Evolutionary conservation across 352 stramenopile genomes (phyloP).

Genomic region (Globisporangium paroecandrum): DNA sequence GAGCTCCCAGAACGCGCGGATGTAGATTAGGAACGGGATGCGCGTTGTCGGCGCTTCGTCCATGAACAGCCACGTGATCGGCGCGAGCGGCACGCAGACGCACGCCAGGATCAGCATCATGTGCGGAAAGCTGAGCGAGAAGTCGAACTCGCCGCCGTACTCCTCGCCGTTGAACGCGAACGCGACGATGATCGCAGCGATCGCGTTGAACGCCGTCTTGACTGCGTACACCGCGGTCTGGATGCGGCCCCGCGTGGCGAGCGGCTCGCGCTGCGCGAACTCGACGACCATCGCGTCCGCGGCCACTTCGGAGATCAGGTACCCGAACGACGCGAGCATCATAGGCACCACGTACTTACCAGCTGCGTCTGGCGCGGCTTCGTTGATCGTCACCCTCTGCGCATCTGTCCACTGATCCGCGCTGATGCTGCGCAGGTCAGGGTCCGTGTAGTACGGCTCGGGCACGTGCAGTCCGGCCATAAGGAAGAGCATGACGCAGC

Average conservation of each 20-base stretch:
- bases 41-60: conserved; percentile 14
- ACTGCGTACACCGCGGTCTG: conserved; percentile 60
- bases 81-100: conserved; percentile 28
- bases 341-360: conserved; percentile 60
- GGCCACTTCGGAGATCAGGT: conserved; percentile 52
- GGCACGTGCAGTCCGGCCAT: conserved; percentile 37
- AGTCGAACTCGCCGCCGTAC: conserved; percentile 54
- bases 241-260: conserved; percentile 40
- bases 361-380: conserved; percentile 29
- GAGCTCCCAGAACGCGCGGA: conserved; percentile 43
- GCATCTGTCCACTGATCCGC: conserved; percentile 30
- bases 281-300: conserved; percentile 65
- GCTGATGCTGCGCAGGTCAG: conserved; percentile 27
- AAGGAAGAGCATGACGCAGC: conserved; percentile 41
- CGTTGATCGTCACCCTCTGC: conserved; percentile 41
- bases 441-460: conserved; percentile 47
- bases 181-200: conserved; percentile 42
- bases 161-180: conserved; percentile 48
- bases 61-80: conserved; percentile 26
- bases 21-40: conserved; percentile 28
- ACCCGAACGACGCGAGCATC: conserved; percentile 71
- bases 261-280: conserved; percentile 48
- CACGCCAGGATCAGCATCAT: conserved; percentile 46
- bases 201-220: conserved; percentile 40
- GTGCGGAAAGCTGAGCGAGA: conserved; percentile 46